Percentiles rank a stretch among this genome's conserved stretches.
phyloP scores from a whole-genome alignment of 805 yeast genomes.

The Teunomyces panamensis region DNA sequence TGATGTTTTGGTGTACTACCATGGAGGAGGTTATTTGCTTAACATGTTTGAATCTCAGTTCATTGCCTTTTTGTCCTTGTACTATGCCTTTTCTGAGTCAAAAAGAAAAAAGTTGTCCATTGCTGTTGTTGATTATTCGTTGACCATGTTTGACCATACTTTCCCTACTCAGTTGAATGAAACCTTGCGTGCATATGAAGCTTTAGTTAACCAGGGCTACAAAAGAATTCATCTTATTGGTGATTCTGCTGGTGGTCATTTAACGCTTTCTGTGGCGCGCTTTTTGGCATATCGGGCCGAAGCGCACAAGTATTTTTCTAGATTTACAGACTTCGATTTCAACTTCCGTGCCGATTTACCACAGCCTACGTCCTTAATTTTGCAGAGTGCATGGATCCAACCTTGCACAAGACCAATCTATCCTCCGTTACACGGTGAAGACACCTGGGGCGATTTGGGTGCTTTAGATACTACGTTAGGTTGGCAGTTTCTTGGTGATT shows the following conservation, averaged over 20 bases:
- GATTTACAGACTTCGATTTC: slow-evolving; percentile 16
- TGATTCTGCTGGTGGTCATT: slow-evolving; percentile 20
- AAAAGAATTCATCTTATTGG: slow-evolving; percentile 16
- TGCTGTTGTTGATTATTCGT: slow-evolving; percentile 21
- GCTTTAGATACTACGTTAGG: slow-evolving; percentile 27
- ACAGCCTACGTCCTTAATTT: slow-evolving; percentile 27
- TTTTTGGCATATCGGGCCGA: slow-evolving; percentile 31
- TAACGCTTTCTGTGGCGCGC: slow-evolving; percentile 13
- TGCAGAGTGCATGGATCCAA: slow-evolving; percentile 37
- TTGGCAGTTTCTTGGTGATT: slow-evolving; percentile 27
- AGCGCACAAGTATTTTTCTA: slow-evolving; percentile 19
- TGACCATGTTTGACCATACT: slow-evolving; percentile 16
- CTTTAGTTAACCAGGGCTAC: slow-evolving; percentile 14
- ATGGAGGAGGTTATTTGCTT: slow-evolving; percentile 27
- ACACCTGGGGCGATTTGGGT: slow-evolving; percentile 32
- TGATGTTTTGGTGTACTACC: slow-evolving; percentile 19
- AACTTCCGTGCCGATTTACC: slow-evolving; percentile 16
- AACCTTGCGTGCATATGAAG: slow-evolving; percentile 12
- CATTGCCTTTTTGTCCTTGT: slow-evolving; percentile 21
- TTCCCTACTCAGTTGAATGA: slow-evolving; percentile 27
- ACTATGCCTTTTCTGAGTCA: slow-evolving; percentile 17
- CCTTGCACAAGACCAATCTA: slow-evolving; percentile 21
- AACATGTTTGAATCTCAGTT: slow-evolving; percentile 21
- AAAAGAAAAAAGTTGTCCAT: slow-evolving; percentile 15
- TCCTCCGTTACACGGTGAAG: slow-evolving; percentile 21